phyloP scores from a whole-genome alignment of 2,329 filamentous ascomycete species.

The Aureobasidium zeae region DNA sequence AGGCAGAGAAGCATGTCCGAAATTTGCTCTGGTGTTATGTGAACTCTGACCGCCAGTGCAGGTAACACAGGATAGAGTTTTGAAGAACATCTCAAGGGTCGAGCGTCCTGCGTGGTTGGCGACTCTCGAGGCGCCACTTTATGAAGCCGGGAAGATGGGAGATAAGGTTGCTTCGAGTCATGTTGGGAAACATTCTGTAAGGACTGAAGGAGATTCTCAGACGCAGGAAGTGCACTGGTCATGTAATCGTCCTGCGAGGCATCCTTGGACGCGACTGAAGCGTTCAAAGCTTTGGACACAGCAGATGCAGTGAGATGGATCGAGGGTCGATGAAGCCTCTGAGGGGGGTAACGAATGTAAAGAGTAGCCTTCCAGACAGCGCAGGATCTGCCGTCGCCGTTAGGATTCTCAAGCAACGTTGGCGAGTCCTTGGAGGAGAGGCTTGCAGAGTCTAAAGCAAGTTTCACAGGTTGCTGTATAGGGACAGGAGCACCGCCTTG shows the following conservation, averaged over 20 bases:
- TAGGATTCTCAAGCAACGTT: conserved; percentile 18
- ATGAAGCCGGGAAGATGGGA: conserved; percentile 64
- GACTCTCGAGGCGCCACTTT: conserved; percentile 59
- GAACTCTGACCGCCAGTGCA: conserved; percentile 59
- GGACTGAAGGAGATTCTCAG: conserved; percentile 63
- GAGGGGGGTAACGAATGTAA: conserved; percentile 38
- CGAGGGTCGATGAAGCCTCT: conserved; percentile 54
- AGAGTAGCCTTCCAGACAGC: conserved; percentile 33
- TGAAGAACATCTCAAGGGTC: conserved; percentile 55
- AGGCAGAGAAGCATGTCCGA: conserved; percentile 54
- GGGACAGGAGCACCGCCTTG: conserved; percentile 30
- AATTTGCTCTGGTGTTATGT: conserved; percentile 53
- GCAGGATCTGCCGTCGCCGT: conserved; percentile 22
- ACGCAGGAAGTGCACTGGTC: conserved; percentile 55
- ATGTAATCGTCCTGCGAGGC: conserved; percentile 55
- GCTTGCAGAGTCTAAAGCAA: conserved; percentile 49
- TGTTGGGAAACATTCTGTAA: conserved; percentile 57
- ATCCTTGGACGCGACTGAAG: neutral
- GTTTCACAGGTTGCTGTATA: conserved; percentile 33
- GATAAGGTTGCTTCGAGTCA: conserved; percentile 48
- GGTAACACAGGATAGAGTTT: conserved; percentile 44
- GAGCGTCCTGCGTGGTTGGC: conserved; percentile 48
- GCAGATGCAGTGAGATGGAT: conserved; percentile 50
- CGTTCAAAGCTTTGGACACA: conserved; percentile 41
- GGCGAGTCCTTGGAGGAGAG: conserved; percentile 19